phyloP scores from a whole-genome alignment of 176 grass and related monocot genomes.

The Calamus simplicifolius region DNA sequence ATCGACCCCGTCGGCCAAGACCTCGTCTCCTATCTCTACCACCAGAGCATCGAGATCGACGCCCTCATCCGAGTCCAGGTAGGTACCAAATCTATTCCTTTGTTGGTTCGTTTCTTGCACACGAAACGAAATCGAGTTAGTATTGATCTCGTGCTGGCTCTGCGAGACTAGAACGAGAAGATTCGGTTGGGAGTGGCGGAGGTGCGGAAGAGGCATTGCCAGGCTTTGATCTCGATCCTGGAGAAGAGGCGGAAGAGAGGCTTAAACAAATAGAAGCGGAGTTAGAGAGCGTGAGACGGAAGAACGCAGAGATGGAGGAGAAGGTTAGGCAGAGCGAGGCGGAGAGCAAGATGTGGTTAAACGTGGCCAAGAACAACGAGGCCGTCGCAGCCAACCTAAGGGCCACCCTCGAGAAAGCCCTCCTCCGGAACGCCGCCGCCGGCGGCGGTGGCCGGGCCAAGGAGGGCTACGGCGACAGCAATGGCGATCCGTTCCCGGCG shows the following conservation, averaged over 20 bases:
- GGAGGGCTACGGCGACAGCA: slow-evolving; percentile 14
- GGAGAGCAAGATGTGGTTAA: slow-evolving; percentile 10
- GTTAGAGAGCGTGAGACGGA: not conserved
- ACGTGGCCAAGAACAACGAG: slow-evolving; percentile 15
- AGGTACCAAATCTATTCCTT: not conserved
- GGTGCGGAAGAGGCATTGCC: slow-evolving; percentile 8
- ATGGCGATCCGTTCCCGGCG: not conserved
- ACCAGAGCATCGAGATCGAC: not conserved
- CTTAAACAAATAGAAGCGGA: slow-evolving; percentile 7
- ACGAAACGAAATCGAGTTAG: not conserved
- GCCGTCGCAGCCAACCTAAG: not conserved
- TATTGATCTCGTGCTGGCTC: not conserved
- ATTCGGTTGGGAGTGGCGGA: not conserved
- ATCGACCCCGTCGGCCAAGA: not conserved
- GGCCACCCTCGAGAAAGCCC: slow-evolving; percentile 1
- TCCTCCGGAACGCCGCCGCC: not conserved
- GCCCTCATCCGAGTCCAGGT: slow-evolving; percentile 1
- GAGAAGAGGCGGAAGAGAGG: not conserved
- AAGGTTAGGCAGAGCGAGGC: slow-evolving; percentile 2
- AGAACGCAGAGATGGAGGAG: slow-evolving; percentile 15
- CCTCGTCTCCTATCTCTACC: not conserved
- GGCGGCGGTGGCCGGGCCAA: not conserved
- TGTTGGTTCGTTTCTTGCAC: not conserved
- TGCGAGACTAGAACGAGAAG: not conserved
- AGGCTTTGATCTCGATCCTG: not conserved